These are phyloP conservation scores for Scalesia atractyloides DNA, from an alignment of 129 eudicot species.

Conservation along the genomic window DNA sequence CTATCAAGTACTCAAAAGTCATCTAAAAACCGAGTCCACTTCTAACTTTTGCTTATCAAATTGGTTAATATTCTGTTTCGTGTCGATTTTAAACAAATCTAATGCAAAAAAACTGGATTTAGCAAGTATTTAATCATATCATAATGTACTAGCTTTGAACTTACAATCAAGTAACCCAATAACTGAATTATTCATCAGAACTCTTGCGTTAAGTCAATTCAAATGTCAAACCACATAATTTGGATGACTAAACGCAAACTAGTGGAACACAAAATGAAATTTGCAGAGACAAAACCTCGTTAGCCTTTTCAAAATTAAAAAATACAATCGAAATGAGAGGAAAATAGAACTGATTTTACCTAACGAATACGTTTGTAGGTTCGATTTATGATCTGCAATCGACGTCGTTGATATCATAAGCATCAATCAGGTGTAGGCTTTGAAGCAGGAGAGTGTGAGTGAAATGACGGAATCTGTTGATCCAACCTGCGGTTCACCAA, in stretches of 20 bases:
- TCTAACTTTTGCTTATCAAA: neutral
- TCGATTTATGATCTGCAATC: neutral
- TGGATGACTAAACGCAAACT: neutral
- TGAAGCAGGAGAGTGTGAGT: no score
- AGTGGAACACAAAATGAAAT: neutral
- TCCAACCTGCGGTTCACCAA: no score
- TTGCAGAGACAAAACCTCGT: neutral
- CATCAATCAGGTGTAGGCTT: no score
- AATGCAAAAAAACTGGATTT: neutral
- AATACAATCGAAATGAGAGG: neutral
- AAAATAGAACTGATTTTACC: constrained; percentile 11
- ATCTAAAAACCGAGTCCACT: neutral
- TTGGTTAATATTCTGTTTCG: neutral
- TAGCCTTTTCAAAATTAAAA: neutral
- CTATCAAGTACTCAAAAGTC: neutral
- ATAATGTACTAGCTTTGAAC: neutral
- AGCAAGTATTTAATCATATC: neutral
- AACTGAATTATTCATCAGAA: neutral
- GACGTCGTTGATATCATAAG: neutral
- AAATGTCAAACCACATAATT: neutral
- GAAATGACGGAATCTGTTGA: no score
- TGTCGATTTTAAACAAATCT: neutral
- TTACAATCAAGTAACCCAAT: neutral
- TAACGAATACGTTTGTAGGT: neutral
- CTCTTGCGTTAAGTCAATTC: neutral